Percentiles rank a stretch among this genome's conserved stretches.
These are phyloP conservation scores for Acanthamoeba quina DNA, from an alignment of 208 protist genomes.

Conservation along the genomic window DNA sequence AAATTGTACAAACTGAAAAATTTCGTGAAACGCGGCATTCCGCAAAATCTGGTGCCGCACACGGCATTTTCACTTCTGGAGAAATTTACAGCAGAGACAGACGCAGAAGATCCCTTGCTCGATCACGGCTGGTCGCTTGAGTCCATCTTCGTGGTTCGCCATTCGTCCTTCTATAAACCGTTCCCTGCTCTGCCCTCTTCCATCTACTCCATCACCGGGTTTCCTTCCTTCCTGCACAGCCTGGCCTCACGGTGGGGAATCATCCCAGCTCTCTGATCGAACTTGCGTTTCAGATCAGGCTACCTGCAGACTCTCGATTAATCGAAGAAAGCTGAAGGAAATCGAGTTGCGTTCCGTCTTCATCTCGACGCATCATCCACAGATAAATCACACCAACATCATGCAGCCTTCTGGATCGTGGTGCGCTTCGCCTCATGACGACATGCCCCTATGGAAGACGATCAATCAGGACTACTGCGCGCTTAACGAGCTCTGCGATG, in stretches of 20 bases:
- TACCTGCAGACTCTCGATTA: too few species aligned
- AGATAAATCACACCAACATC: background rate
- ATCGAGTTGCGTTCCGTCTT: background rate
- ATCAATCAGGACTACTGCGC: slow-evolving; percentile 11
- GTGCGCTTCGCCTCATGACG: slow-evolving; percentile 32
- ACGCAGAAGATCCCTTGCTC: background rate
- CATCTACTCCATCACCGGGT: background rate
- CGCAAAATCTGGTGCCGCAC: background rate
- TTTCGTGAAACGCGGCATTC: background rate
- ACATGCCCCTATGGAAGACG: slow-evolving; percentile 22
- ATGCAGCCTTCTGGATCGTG: slow-evolving; percentile 27
- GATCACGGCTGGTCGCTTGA: background rate
- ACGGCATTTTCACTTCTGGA: background rate
- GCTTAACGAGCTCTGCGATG: slow-evolving; percentile 40
- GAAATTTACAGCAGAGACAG: slow-evolving; percentile 49
- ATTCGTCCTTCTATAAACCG: background rate
- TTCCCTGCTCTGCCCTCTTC: background rate
- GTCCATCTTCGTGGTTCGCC: background rate
- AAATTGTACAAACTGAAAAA: background rate
- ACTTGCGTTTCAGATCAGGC: background rate
- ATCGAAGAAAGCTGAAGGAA: background rate
- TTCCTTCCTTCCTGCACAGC: background rate
- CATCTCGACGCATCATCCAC: background rate
- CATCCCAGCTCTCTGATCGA: background rate
- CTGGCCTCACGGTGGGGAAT: too few species aligned